A percentile compares a stretch with the other conserved stretches of the same genome.
Evolutionary conservation across 495 filamentous ascomycete genomes (phyloP).

Genomic region (Amniculicola lignicola): DNA sequence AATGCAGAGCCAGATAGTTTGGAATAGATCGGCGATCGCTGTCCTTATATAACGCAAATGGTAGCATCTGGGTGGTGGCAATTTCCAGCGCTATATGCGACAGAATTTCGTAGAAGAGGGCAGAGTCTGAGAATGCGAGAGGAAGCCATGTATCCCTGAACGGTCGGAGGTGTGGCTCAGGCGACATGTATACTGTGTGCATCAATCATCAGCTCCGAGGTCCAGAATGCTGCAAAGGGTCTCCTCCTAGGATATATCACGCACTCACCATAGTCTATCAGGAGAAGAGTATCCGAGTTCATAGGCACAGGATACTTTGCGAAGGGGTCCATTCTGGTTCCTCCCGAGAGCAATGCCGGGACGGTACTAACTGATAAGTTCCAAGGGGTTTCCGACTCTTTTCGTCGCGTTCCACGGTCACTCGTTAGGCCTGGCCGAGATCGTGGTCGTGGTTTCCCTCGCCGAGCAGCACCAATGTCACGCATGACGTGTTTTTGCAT

Average conservation of each 20-base stretch:
- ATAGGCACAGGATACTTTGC: slow-evolving; percentile 10
- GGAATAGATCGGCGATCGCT: too few species aligned
- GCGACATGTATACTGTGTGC: slow-evolving; percentile 10
- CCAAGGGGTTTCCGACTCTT: too few species aligned
- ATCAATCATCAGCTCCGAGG: background rate
- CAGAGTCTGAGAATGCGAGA: slow-evolving; percentile 10
- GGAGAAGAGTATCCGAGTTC: slow-evolving; percentile 11
- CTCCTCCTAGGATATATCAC: too few species aligned
- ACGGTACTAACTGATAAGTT: too few species aligned
- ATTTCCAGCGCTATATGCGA: slow-evolving; percentile 12
- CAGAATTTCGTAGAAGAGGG: slow-evolving; percentile 18
- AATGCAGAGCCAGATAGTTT: slow-evolving; percentile 11
- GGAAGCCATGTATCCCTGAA: slow-evolving; percentile 19
- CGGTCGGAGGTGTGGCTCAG: slow-evolving; percentile 12
- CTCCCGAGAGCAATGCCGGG: slow-evolving; percentile 9
- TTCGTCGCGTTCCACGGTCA: too few species aligned
- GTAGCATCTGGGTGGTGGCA: background rate
- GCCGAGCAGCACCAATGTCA: slow-evolving; percentile 13
- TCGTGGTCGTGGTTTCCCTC: slow-evolving; percentile 5
- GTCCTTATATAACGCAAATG: background rate
- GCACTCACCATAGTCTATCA: slow-evolving; percentile 21
- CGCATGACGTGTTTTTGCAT: slow-evolving; percentile 21
- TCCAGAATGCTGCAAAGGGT: background rate
- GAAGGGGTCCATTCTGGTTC: slow-evolving; percentile 13
- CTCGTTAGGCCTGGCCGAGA: too few species aligned